A percentile compares a stretch with the other conserved stretches of the same genome.
Evolutionary conservation across 805 yeast species (phyloP).

Genomic region (Ogataea paraovalis): DNA sequence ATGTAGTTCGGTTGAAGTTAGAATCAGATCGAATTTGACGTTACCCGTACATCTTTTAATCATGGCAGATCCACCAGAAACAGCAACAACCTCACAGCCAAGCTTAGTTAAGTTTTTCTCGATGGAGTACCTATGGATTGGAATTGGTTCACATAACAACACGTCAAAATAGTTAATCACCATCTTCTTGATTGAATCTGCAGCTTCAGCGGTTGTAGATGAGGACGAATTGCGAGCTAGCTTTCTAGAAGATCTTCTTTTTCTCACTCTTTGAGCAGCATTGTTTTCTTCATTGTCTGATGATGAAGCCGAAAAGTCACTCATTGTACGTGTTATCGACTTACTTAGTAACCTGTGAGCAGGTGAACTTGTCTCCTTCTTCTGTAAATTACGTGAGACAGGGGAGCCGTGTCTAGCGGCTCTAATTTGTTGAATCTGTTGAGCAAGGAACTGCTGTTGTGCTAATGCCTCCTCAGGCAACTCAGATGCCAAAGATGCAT

Average conservation of each 20-base stretch:
- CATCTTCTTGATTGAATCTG: slow-evolving; percentile 16
- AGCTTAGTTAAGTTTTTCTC: slow-evolving; percentile 57
- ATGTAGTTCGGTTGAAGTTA: slow-evolving; percentile 68
- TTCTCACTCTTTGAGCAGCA: slow-evolving; percentile 49
- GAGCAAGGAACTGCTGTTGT: slow-evolving; percentile 1
- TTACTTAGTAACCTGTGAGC: slow-evolving; percentile 25
- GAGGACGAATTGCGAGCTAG: slow-evolving; percentile 23
- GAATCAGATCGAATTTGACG: slow-evolving; percentile 77
- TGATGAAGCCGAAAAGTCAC: slow-evolving; percentile 48
- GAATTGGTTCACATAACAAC: slow-evolving; percentile 81
- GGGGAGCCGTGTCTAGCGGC: slow-evolving; percentile 15
- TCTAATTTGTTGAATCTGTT: slow-evolving; percentile 5
- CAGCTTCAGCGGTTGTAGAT: slow-evolving; percentile 17
- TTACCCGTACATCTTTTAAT: slow-evolving; percentile 78
- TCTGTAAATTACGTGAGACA: slow-evolving; percentile 8
- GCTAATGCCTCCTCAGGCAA: slow-evolving; percentile 25
- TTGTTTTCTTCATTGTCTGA: slow-evolving; percentile 66
- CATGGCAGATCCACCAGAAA: slow-evolving; percentile 77
- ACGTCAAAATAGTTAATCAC: slow-evolving; percentile 48
- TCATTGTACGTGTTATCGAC: slow-evolving; percentile 18
- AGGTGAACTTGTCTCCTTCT: slow-evolving; percentile 15
- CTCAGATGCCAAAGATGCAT: slow-evolving; percentile 33
- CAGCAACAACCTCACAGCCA: slow-evolving; percentile 79
- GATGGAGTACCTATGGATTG: slow-evolving; percentile 69
- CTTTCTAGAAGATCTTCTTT: slow-evolving; percentile 48